phyloP scores from a whole-genome alignment of 164 flowering plant genomes.

The Echeveria elegans region DNA sequence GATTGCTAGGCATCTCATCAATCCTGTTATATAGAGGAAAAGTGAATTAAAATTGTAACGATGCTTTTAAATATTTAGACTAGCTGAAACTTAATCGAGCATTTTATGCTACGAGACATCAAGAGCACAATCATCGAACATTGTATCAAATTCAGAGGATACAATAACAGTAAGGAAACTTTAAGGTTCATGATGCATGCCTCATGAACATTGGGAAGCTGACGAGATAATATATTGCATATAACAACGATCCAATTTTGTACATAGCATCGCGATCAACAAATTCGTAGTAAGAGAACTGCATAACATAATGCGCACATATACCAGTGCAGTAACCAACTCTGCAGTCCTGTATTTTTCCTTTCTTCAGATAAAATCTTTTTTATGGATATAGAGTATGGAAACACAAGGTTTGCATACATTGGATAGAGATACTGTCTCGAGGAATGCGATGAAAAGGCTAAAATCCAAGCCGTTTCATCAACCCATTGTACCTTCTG shows the following conservation, averaged over 20 bases:
- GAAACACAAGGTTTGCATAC: conserved; percentile 18
- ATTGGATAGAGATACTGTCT: conserved; percentile 86
- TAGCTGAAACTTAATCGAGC: background rate
- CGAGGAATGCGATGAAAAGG: conserved; percentile 79
- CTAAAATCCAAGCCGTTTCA: conserved; percentile 79
- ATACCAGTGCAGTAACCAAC: background rate
- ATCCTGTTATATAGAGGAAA: conserved; percentile 35
- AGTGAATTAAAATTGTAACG: background rate
- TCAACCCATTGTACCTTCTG: conserved; percentile 44
- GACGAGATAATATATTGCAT: conserved; percentile 91
- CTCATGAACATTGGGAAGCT: conserved; percentile 99
- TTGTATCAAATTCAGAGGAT: background rate
- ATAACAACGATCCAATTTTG: conserved; percentile 89
- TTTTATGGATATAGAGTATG: background rate
- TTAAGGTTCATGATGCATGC: conserved; percentile 28
- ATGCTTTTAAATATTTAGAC: background rate
- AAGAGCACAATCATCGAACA: background rate
- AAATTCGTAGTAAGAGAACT: conserved; percentile 91
- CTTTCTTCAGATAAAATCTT: background rate
- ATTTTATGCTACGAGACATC: background rate
- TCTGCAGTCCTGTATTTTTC: background rate
- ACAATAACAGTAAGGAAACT: background rate
- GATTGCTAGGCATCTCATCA: conserved; percentile 67
- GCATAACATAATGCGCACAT: conserved; percentile 23
- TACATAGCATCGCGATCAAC: conserved; percentile 92